Evolutionary conservation across 768 basidiomycete genomes (phyloP).

Genomic region (Tulasnella sp.): DNA sequence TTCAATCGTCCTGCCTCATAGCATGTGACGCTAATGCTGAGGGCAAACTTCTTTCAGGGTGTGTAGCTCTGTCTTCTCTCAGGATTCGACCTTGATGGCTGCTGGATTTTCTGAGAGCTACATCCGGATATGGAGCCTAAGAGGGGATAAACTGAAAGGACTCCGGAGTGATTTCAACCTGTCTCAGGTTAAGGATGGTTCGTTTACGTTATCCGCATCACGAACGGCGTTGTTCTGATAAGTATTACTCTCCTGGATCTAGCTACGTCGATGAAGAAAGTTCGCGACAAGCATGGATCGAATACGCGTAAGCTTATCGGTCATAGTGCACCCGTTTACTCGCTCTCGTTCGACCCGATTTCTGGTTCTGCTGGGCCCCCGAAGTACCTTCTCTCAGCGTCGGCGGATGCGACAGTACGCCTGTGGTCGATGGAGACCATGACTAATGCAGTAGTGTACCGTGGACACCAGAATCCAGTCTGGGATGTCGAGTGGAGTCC

Average conservation of each 20-base stretch:
- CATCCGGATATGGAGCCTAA: conserved; percentile 88
- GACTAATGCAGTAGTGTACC: conserved; percentile 85
- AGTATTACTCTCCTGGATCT: conserved; percentile 30
- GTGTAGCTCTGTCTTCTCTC: conserved; percentile 80
- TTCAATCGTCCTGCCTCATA: conserved; percentile 1
- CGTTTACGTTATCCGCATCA: conserved; percentile 24
- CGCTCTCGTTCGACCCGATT: conserved; percentile 85
- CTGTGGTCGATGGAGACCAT: conserved; percentile 95
- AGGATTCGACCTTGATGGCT: conserved; percentile 84
- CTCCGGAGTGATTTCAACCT: conserved; percentile 64
- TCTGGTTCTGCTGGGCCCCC: conserved; percentile 80
- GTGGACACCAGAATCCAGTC: conserved; percentile 92
- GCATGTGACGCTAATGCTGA: conserved; percentile 6
- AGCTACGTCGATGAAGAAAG: conserved; percentile 35
- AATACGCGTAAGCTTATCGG: conserved; percentile 92
- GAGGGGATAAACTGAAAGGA: conserved; percentile 77
- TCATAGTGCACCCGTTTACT: conserved; percentile 94
- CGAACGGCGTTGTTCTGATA: neutral
- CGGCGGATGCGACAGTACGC: conserved; percentile 82
- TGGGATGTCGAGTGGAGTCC: conserved; percentile 99
- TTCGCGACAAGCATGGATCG: conserved; percentile 70
- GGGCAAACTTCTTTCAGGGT: conserved; percentile 38
- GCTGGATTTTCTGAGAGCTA: conserved; percentile 94
- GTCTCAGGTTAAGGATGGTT: conserved; percentile 59
- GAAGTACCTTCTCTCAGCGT: conserved; percentile 79